Conservation (phyloP, 108 stramenopile species). For the Fragilaria crotonensis region DNA sequence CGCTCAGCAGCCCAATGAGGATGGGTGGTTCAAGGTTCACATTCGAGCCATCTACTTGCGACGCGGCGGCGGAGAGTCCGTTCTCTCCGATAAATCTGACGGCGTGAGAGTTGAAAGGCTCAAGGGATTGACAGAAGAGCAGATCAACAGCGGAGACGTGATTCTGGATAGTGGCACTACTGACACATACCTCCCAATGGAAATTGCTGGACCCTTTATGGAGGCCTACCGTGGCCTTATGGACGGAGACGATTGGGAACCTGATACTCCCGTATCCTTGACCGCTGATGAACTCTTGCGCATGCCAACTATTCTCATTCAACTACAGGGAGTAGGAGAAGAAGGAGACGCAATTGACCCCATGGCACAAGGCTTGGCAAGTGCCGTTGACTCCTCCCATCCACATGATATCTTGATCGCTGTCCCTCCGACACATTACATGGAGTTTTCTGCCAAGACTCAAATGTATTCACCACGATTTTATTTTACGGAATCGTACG, state of each 20-base stretch:
- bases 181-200: constrained; percentile 61
- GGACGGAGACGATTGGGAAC: constrained; percentile 14
- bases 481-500: constrained; percentile 45
- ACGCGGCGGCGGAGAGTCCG: constrained; percentile 38
- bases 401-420: constrained; percentile 67
- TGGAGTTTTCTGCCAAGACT: constrained; percentile 55
- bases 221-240: constrained; percentile 14
- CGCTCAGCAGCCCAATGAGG: constrained; percentile 17
- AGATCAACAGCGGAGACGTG: constrained; percentile 31
- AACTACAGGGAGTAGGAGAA: constrained; percentile 25
- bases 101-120: constrained; percentile 1
- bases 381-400: constrained; percentile 49
- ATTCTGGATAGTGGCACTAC: constrained; percentile 89
- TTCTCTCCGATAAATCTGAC: neutral
- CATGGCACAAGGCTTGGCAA: constrained; percentile 35
- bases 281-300: constrained; percentile 39
- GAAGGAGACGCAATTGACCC: neutral
- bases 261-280: constrained; percentile 12
- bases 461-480: constrained; percentile 49
- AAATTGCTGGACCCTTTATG: constrained; percentile 14
- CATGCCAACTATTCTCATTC: constrained; percentile 77
- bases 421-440: constrained; percentile 70
- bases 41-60: constrained; percentile 56
- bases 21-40: constrained; percentile 70
- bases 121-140: neutral